A percentile compares a stretch with the other conserved stretches of the same genome.
Evolutionary conservation across 345 rosid genomes (phyloP).

Genomic region (Populus ilicifolia): DNA sequence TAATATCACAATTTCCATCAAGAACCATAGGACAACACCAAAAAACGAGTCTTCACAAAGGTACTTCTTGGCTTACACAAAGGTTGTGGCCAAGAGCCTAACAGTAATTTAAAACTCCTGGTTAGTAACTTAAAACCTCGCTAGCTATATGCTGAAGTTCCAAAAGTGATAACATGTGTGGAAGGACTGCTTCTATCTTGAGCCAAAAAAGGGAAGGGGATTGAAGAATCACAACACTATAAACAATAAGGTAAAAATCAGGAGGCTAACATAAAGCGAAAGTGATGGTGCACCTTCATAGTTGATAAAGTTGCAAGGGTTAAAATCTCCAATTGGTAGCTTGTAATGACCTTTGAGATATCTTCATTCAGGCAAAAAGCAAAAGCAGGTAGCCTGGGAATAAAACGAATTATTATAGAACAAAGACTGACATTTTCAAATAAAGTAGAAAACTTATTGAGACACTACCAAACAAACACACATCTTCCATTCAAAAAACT

Average conservation of each 20-base stretch:
- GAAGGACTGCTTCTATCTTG: no score
- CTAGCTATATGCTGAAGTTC: no score
- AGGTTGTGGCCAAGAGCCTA: no score
- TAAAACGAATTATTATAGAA: not conserved
- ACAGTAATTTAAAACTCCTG: no score
- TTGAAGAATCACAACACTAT: not conserved
- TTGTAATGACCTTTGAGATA: slow-evolving; percentile 45
- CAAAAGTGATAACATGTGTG: no score
- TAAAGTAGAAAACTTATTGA: not conserved
- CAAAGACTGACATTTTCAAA: not conserved
- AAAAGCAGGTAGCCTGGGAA: slow-evolving; percentile 74
- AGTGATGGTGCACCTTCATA: slow-evolving; percentile 43
- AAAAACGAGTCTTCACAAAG: no score
- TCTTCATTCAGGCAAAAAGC: slow-evolving; percentile 64
- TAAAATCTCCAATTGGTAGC: slow-evolving; percentile 66
- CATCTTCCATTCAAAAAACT: not conserved
- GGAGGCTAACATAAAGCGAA: not conserved
- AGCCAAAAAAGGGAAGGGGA: not conserved
- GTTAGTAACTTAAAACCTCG: no score
- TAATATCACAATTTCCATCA: no score
- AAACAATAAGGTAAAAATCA: not conserved
- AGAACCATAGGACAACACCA: no score
- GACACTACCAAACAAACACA: not conserved
- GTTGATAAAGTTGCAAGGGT: slow-evolving; percentile 80
- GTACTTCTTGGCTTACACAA: no score